Conservation (phyloP, 345 rosid genomes). For the Bruguiera parviflora region DNA sequence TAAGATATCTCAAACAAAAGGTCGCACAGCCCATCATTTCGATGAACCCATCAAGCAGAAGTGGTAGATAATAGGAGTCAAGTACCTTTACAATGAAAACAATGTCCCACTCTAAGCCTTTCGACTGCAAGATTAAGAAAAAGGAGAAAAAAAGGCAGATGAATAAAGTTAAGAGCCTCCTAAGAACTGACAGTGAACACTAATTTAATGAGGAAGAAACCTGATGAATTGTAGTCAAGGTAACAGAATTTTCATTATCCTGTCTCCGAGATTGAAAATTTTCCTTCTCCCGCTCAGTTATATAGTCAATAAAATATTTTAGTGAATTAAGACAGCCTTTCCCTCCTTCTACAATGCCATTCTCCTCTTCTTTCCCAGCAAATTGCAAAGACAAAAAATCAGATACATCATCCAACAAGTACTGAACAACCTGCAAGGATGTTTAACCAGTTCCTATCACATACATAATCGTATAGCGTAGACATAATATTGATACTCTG, state of each 20-base stretch:
- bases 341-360: slow-evolving; percentile 31
- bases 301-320: slow-evolving; percentile 55
- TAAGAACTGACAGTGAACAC: slow-evolving; percentile 1
- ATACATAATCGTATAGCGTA: not conserved
- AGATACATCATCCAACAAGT: slow-evolving; percentile 81
- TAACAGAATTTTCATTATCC: slow-evolving; percentile 75
- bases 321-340: slow-evolving; percentile 55
- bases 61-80: slow-evolving; percentile 8
- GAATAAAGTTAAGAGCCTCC: slow-evolving; percentile 1
- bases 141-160: slow-evolving; percentile 10
- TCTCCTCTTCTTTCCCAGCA: slow-evolving; percentile 34
- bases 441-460: slow-evolving; percentile 14
- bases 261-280: slow-evolving; percentile 67
- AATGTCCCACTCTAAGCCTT: slow-evolving; percentile 95
- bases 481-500: not conserved
- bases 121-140: slow-evolving; percentile 59
- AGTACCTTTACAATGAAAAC: slow-evolving; percentile 91
- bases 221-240: slow-evolving; percentile 97
- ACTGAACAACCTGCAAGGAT: slow-evolving; percentile 72
- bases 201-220: slow-evolving; percentile 30
- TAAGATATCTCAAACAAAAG: too few species aligned
- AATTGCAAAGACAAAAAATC: slow-evolving; percentile 57
- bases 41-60: not conserved
- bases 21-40: too few species aligned
- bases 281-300: slow-evolving; percentile 65